Conservation (phyloP, 306 rosid genomes). For the Macrotyloma uniflorum region DNA sequence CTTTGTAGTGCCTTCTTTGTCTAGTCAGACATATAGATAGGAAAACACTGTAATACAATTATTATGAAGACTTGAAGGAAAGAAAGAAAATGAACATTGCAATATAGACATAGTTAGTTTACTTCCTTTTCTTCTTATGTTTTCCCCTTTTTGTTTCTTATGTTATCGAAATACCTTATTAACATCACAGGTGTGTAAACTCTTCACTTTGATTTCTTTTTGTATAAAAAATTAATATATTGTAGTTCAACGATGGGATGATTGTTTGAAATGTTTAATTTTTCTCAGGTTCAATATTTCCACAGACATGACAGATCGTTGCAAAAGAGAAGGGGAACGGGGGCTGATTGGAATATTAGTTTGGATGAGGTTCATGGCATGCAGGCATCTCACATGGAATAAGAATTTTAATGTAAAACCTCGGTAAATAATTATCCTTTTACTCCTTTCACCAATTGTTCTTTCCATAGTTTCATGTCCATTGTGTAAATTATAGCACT, state of each 20-base stretch:
- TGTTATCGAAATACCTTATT: not conserved
- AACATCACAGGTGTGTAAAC: not conserved
- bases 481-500: not conserved
- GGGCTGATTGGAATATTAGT: constrained; percentile 2
- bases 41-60: not conserved
- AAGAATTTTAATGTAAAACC: constrained; percentile 1
- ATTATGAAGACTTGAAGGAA: not conserved
- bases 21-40: not conserved
- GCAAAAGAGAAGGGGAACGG: not conserved
- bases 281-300: constrained; percentile 4
- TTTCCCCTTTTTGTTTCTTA: not conserved
- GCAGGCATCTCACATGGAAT: constrained; percentile 8
- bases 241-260: not conserved
- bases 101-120: not conserved
- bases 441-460: not conserved
- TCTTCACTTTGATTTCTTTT: not conserved
- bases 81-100: not conserved
- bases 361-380: constrained; percentile 14
- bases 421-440: not conserved
- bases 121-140: not conserved
- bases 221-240: too few relatives aligned
- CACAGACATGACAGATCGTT: not conserved
- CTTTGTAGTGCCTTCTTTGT: not conserved
- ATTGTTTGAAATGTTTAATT: not conserved
- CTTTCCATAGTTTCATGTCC: not conserved